Percentiles rank a stretch among this genome's conserved stretches.
Evolutionary conservation across 1,284 basidiomycete genomes (phyloP).

Genomic region (Apiotrichum mycotoxinovorans): DNA sequence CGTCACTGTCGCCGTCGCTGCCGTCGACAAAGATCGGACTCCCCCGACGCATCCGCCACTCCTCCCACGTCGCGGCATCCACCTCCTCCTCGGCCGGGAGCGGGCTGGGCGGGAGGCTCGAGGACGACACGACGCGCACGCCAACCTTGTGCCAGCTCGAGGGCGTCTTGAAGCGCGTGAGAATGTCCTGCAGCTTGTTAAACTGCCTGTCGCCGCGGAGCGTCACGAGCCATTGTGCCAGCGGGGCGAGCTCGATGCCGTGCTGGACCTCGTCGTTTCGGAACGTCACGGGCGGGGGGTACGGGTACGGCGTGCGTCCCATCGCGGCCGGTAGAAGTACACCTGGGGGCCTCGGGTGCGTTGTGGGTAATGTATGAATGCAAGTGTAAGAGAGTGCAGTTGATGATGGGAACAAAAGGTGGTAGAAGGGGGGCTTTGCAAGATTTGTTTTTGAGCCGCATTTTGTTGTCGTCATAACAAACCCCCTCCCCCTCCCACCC

Average conservation of each 20-base stretch:
- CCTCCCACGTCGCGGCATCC: constrained; percentile 1
- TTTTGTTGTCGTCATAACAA: no score
- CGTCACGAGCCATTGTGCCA: constrained; percentile 31
- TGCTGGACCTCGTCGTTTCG: constrained; percentile 29
- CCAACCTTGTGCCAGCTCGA: constrained; percentile 38
- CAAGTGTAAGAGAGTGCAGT: background rate
- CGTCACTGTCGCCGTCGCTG: background rate
- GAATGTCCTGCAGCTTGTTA: constrained; percentile 35
- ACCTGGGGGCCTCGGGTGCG: no score
- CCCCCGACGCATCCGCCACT: constrained; percentile 8
- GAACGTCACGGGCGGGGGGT: constrained; percentile 28
- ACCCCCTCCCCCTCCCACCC: no score
- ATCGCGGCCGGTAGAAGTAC: background rate
- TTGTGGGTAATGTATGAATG: background rate
- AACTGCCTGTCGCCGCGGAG: constrained; percentile 26
- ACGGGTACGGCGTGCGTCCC: constrained; percentile 13
- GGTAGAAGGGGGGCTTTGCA: no score
- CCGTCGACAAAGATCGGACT: constrained; percentile 10
- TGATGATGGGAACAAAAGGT: no score
- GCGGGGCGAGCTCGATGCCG: constrained; percentile 33
- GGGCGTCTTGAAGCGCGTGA: constrained; percentile 35
- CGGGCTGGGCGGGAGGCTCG: constrained; percentile 27
- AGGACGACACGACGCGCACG: constrained; percentile 29
- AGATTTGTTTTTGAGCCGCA: no score
- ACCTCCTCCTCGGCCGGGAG: background rate